phyloP scores from a whole-genome alignment of 1,139 yeast genomes.

The Hansenula sp. region DNA sequence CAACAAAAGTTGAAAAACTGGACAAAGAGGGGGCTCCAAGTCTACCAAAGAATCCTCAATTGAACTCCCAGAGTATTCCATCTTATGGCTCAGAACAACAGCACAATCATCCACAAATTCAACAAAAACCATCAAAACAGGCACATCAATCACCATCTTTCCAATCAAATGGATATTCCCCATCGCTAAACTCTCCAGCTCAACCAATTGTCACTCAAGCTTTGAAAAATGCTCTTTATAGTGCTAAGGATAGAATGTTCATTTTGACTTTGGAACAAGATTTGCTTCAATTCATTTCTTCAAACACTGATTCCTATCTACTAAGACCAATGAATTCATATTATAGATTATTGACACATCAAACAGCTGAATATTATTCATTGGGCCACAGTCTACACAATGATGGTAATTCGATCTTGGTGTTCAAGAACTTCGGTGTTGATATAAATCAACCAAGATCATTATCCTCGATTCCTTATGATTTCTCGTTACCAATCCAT shows the following conservation, averaged over 20 bases:
- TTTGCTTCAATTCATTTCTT: constrained; percentile 32
- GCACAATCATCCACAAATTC: background rate
- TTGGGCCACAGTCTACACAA: constrained; percentile 48
- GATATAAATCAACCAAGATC: constrained; percentile 13
- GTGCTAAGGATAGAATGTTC: constrained; percentile 47
- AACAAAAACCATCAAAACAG: background rate
- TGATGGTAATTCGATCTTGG: constrained; percentile 42
- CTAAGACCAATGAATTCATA: constrained; percentile 60
- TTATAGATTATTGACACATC: constrained; percentile 62
- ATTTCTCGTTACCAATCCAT: constrained; percentile 3
- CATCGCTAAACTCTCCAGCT: background rate
- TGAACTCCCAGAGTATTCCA: background rate
- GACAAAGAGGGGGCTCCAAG: background rate
- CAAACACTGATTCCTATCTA: constrained; percentile 38
- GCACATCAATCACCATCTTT: too few species aligned
- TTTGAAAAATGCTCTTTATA: constrained; percentile 36
- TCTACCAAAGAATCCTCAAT: background rate
- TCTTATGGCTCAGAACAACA: background rate
- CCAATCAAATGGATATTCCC: background rate
- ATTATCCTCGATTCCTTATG: constrained; percentile 13
- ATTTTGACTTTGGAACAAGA: constrained; percentile 50
- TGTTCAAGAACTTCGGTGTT: constrained; percentile 28
- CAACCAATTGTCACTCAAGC: constrained; percentile 22
- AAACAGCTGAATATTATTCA: constrained; percentile 63
- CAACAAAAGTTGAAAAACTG: too few species aligned